Evolutionary conservation across 1,284 basidiomycete species (phyloP).

Genomic region (Ustilago xerochloae): DNA sequence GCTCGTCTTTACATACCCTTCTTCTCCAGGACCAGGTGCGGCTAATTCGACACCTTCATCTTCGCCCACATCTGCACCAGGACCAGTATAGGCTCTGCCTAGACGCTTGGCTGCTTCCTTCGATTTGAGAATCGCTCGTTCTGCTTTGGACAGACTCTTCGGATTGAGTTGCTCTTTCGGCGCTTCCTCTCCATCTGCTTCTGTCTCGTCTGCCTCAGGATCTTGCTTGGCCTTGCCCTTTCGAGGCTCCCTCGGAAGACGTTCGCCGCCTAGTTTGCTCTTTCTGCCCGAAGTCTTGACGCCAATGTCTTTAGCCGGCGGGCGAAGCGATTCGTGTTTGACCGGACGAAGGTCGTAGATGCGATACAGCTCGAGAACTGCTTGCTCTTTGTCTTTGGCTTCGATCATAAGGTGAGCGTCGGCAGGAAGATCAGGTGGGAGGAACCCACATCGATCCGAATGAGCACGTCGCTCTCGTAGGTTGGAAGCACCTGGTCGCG

Average conservation of each 20-base stretch:
- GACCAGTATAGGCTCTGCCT: slow-evolving; percentile 47
- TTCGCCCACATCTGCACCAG: slow-evolving; percentile 59
- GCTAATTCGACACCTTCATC: slow-evolving; percentile 54
- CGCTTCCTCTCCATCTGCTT: slow-evolving; percentile 24
- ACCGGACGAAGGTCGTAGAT: slow-evolving; percentile 80
- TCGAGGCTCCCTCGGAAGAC: slow-evolving; percentile 19
- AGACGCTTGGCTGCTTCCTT: slow-evolving; percentile 49
- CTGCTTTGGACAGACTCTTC: slow-evolving; percentile 34
- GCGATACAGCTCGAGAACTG: slow-evolving; percentile 84
- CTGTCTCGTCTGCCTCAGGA: slow-evolving; percentile 36
- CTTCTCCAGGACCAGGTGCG: slow-evolving; percentile 50
- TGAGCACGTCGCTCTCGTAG: slow-evolving; percentile 80
- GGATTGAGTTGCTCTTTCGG: slow-evolving; percentile 19
- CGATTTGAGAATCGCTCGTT: slow-evolving; percentile 50
- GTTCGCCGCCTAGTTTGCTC: slow-evolving; percentile 62
- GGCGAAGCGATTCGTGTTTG: slow-evolving; percentile 72
- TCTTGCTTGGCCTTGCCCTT: slow-evolving; percentile 65
- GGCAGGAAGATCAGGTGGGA: slow-evolving; percentile 73
- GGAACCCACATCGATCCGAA: slow-evolving; percentile 78
- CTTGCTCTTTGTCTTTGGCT: slow-evolving; percentile 92
- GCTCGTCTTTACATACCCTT: slow-evolving; percentile 52
- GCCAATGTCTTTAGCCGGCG: slow-evolving; percentile 69
- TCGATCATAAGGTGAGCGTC: slow-evolving; percentile 87
- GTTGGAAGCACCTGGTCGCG: slow-evolving; percentile 28
- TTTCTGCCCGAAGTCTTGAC: slow-evolving; percentile 69